Evolutionary conservation across 495 filamentous ascomycete genomes (phyloP), one percentile per base, ranked within the genome.

Genomic region (Hyaloscypha finlandica): DNA sequence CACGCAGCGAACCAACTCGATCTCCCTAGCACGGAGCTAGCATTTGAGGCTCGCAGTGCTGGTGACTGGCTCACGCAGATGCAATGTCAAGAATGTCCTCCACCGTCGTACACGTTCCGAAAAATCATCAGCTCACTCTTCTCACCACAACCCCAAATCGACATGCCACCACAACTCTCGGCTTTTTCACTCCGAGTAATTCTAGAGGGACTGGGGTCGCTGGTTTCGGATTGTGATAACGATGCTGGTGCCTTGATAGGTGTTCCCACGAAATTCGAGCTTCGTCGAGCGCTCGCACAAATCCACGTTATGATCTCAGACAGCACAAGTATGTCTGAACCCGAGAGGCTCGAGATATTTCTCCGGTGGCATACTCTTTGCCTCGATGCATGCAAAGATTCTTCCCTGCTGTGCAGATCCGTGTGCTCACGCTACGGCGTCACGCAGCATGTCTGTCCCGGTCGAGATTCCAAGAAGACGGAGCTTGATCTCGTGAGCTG

Each of bases 361-460:
- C 67, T 84, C 4, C 77, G 81, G n/a, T 84, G 81, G 80, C 81
- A 84, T 59, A 77, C 81, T 0, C 75, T 82, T 25, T 82, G 80
- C 53, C 75, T 84, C 5, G 78, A 82, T 69, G 78, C 76, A 0
- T 77, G 78, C 75, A 76, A 79, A 57, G 77, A 80, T 70, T 81
- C 80, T 0, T 78, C 78, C 1, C 66, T 75, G 9, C 77, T 82
- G 8, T 78, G 77, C 42, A 73, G 77, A n/a, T 72, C 78, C 33
- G 71, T 83, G 8, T 84, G 81, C 66, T 72, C 74, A 14, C 74
- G 72, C n/a, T 81, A 79, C 52, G 72, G 74, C 11, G 78, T 83
- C n/a, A 39, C 70, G 6, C 80, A 83, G 52, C 74, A 82, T 63
- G 72, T 82, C 12, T 79, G 75, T 1, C 74, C 73, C 0, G 75